Conservation (phyloP, 352 stramenopile species). For the Phytophthora agathidicida region DNA sequence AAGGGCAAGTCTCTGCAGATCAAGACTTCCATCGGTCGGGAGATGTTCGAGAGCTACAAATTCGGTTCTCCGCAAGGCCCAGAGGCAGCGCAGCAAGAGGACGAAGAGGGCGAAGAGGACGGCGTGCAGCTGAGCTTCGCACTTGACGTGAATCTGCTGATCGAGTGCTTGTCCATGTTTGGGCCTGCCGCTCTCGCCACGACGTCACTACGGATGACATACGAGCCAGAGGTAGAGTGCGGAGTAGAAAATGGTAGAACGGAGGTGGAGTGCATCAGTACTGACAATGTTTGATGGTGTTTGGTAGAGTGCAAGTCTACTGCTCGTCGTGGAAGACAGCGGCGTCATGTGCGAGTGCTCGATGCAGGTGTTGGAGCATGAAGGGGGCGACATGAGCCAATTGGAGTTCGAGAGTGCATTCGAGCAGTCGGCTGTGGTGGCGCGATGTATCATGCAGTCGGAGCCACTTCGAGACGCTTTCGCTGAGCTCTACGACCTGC, state of each 20-base stretch:
- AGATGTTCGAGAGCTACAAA: conserved; percentile 79
- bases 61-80: conserved; percentile 27
- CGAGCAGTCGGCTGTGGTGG: conserved; percentile 73
- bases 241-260: conserved; percentile 3
- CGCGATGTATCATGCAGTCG: conserved; percentile 85
- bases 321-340: conserved; percentile 81
- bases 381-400: conserved; percentile 71
- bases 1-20: conserved; percentile 88
- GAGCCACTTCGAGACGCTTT: conserved; percentile 82
- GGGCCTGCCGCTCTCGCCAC: conserved; percentile 61
- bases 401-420: conserved; percentile 84
- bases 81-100: conserved; percentile 20
- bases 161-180: conserved; percentile 88
- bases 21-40: conserved; percentile 78
- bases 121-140: conserved; percentile 70
- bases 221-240: conserved; percentile 51
- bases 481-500: conserved; percentile 83
- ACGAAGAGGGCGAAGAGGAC: conserved; percentile 28
- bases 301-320: conserved; percentile 55
- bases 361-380: conserved; percentile 82
- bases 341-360: conserved; percentile 87
- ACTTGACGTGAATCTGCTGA: conserved; percentile 69
- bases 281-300: conserved; percentile 3
- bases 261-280: not conserved
- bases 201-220: conserved; percentile 81